A percentile compares a stretch with the other conserved stretches of the same genome.
phyloP scores from a whole-genome alignment of 768 basidiomycete genomes.

The Auriscalpium orientale region DNA sequence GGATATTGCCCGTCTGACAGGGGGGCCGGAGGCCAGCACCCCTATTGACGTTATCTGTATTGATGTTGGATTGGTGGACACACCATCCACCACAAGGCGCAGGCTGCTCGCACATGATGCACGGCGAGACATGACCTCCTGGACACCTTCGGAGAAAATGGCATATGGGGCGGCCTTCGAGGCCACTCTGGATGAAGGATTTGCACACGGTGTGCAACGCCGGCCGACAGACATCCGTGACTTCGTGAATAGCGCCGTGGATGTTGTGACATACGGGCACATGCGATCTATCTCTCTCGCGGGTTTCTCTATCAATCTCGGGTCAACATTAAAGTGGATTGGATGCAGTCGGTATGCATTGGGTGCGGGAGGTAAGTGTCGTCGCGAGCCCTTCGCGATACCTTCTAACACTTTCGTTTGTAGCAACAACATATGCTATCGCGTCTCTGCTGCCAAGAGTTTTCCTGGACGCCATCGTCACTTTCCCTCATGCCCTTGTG shows the following conservation, averaged over 20 bases:
- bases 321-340: constrained; percentile 46
- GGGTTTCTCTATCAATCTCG: constrained; percentile 39
- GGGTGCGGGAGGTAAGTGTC: constrained; percentile 67
- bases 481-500: constrained; percentile 58
- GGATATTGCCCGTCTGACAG: constrained; percentile 45
- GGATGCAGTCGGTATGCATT: constrained; percentile 63
- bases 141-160: constrained; percentile 67
- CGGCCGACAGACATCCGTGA: constrained; percentile 47
- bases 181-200: constrained; percentile 35
- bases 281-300: constrained; percentile 35
- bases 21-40: constrained; percentile 49
- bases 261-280: constrained; percentile 51
- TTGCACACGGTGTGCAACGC: constrained; percentile 36
- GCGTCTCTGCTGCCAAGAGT: constrained; percentile 64
- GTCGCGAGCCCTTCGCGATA: background rate
- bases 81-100: constrained; percentile 13
- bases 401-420: constrained; percentile 7
- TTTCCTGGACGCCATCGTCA: constrained; percentile 58
- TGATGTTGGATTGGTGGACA: constrained; percentile 58
- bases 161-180: constrained; percentile 68
- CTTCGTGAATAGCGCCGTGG: constrained; percentile 52
- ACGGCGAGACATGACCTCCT: constrained; percentile 48
- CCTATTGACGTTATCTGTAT: constrained; percentile 64
- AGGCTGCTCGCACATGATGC: constrained; percentile 27
- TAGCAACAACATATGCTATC: constrained; percentile 61